A percentile compares a stretch with the other conserved stretches of the same genome.
Conservation (phyloP, 2,329 filamentous ascomycete genomes). For the Ceratocystis cacaofunesta region DNA sequence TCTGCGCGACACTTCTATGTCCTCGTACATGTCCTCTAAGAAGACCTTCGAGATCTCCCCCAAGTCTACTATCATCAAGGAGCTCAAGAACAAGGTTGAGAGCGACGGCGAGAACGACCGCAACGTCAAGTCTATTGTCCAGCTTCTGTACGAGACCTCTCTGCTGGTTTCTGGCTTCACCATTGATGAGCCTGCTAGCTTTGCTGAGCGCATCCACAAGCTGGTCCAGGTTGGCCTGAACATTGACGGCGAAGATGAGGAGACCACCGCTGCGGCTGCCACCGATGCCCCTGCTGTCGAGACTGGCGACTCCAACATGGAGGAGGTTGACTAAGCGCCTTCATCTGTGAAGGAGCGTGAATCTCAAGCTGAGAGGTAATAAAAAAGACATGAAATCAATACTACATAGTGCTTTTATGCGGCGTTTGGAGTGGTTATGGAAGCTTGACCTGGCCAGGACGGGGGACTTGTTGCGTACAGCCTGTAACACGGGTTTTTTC, state of each 20-base stretch:
- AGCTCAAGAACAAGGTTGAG: conserved; percentile 99
- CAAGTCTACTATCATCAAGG: conserved; percentile 92
- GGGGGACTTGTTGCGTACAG: background rate
- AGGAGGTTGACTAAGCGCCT: conserved; percentile 85
- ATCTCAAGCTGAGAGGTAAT: background rate
- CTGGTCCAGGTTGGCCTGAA: conserved; percentile 94
- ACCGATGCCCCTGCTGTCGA: conserved; percentile 44
- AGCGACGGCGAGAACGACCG: conserved; percentile 94
- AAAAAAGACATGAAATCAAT: conserved; percentile 15
- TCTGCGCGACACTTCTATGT: conserved; percentile 98
- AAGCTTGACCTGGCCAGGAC: conserved; percentile 4
- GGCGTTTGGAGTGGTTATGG: conserved; percentile 13
- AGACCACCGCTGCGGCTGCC: conserved; percentile 41
- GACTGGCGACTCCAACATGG: conserved; percentile 88
- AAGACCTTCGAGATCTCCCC: conserved; percentile 99
- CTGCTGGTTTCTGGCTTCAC: conserved; percentile 98
- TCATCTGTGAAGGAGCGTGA: background rate
- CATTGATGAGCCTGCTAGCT: conserved; percentile 95
- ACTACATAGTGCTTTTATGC: conserved; percentile 7
- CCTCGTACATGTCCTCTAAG: conserved; percentile 99
- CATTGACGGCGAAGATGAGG: conserved; percentile 81
- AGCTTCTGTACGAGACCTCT: conserved; percentile 97
- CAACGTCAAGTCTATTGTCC: conserved; percentile 97
- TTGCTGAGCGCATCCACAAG: conserved; percentile 99
- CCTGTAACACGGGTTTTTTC: background rate